Percentiles rank a stretch among this genome's conserved stretches.
These are phyloP conservation scores for Cornus florida DNA, from an alignment of 148 eudicot genomes.

Conservation along the genomic window DNA sequence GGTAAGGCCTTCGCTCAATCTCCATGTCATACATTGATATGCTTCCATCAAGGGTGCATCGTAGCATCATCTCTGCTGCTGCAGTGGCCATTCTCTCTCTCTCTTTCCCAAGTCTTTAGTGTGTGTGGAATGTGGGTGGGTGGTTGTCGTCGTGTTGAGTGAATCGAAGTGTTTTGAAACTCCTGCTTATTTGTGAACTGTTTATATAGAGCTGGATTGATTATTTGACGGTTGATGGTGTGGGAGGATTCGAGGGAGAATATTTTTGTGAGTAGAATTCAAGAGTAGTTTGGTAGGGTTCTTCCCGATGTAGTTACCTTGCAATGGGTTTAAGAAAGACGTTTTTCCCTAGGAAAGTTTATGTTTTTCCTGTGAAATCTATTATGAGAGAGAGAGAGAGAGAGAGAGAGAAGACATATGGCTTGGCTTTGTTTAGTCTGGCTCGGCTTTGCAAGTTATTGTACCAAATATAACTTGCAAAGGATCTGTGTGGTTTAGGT, in stretches of 20 bases:
- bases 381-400: background rate
- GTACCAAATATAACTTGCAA: background rate
- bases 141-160: too few relatives aligned
- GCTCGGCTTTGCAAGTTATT: background rate
- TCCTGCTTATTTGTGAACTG: background rate
- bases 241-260: background rate
- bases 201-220: background rate
- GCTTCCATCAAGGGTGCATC: constrained; percentile 26
- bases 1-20: constrained; percentile 31
- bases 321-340: too few relatives aligned
- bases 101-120: background rate
- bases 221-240: background rate
- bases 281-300: background rate
- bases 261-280: background rate
- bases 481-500: background rate
- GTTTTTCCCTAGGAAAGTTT: background rate
- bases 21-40: constrained; percentile 22
- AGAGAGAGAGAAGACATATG: background rate
- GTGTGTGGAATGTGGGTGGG: background rate
- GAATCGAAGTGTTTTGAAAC: background rate
- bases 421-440: background rate
- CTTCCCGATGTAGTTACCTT: background rate
- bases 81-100: constrained; percentile 11
- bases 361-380: background rate
- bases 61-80: constrained; percentile 19